Base-by-base conservation (phyloP, 176 grass and related monocot genomes). In the Juncus inflexus region DNA sequence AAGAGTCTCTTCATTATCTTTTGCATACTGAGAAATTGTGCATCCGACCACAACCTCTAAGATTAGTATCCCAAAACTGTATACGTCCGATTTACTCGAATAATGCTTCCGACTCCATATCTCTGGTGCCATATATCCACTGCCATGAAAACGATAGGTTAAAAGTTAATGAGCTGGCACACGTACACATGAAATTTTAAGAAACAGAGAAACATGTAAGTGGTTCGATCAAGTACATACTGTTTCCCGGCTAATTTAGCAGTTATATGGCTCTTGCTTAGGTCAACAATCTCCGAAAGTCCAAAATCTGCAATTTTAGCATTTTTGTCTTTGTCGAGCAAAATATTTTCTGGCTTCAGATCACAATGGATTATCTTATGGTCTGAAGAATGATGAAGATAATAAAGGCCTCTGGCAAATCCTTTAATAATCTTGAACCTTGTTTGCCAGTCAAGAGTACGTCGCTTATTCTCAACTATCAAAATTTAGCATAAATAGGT, bases 271-370 rank as follows among this genome's bases (percentile, higher is more conserved):
- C 43, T 79, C 5, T 56, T 55, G 37, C 55, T 62, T 16, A 49
- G 52, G 35, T 79, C 38, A 14, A 79, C 58, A 36, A 50, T 42
- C 43, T 60, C 72, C 15, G 67, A 60, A 45, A 79, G 58, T 19
- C 76, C 76, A 72, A 79, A 79, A 63, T 79, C 76, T 9, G 76
- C 66, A 36, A 79, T 79, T 52, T 72, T 79, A 35, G 76, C 38
- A 70, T 35, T 52, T 43, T 63, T 63, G 7, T 65, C 53, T 8
- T 63, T 19, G 56, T 79, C 67, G 6, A 79, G 58, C 35, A 79
- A 40, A 10, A 79, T 62, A 62, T 79, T 79, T 61, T 61, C 70
- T 11, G 76, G 66, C 63, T 79, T 79, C 12, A 79, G 52, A 56
- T 79, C 76, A 52, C 76, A 64, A 58, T 79, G 76, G 58, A 79